Conservation (phyloP, 257 asterid genomes). For the Lycium ferocissimum region DNA sequence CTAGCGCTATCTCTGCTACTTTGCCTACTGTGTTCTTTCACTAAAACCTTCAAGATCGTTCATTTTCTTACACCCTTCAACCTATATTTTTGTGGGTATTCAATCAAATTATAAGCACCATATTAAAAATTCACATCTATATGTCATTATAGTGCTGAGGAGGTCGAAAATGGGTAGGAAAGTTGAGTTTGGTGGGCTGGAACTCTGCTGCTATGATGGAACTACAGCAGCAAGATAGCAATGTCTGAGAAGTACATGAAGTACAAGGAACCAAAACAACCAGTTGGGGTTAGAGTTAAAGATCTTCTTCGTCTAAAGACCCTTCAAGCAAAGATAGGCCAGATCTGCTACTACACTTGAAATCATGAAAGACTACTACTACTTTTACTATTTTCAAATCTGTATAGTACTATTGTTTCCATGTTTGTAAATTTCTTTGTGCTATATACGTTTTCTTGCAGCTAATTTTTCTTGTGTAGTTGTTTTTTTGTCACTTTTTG, state of each 20-base stretch:
- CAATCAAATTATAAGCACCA: not conserved
- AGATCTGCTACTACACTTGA: too few relatives aligned
- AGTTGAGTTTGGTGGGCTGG: conserved; percentile 42
- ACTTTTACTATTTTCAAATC: too few relatives aligned
- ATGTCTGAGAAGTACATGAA: conserved; percentile 50
- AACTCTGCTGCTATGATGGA: conserved; percentile 49
- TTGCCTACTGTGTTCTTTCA: not conserved
- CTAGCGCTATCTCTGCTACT: not conserved
- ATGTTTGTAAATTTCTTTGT: too few relatives aligned
- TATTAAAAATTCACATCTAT: not conserved
- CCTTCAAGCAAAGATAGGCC: too few relatives aligned
- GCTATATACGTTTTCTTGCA: too few relatives aligned
- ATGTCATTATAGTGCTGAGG: not conserved
- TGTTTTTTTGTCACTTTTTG: too few relatives aligned
- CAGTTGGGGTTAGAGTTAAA: too few relatives aligned
- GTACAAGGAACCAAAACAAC: conserved; percentile 33
- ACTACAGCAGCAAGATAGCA: conserved; percentile 44
- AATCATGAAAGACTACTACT: too few relatives aligned
- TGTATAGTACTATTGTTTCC: too few relatives aligned
- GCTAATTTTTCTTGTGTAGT: too few relatives aligned
- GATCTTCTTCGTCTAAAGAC: too few relatives aligned
- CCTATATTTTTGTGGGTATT: conserved; percentile 18
- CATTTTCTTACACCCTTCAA: conserved; percentile 30
- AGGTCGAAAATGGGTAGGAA: conserved; percentile 7
- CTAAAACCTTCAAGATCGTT: conserved; percentile 9